phyloP scores from a whole-genome alignment of 352 stramenopile species.

The Elongisporangium senticosum region DNA sequence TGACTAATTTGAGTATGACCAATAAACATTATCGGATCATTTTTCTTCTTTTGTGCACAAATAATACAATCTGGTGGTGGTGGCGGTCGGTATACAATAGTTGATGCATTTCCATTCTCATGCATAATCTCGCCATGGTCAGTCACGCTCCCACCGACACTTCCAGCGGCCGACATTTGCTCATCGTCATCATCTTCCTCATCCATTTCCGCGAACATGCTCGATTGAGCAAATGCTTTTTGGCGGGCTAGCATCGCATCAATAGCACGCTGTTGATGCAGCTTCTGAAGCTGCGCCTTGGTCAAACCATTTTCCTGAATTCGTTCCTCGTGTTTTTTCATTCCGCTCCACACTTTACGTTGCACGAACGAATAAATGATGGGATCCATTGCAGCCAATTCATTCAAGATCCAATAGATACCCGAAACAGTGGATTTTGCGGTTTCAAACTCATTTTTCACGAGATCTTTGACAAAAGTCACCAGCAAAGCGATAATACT shows the following conservation, averaged over 20 bases:
- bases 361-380: conserved; percentile 50
- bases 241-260: conserved; percentile 80
- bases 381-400: conserved; percentile 45
- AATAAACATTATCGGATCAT: conserved; percentile 85
- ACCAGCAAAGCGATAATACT: conserved; percentile 64
- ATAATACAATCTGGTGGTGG: conserved; percentile 79
- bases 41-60: conserved; percentile 79
- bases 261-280: conserved; percentile 78
- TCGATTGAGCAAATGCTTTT: conserved; percentile 68
- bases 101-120: conserved; percentile 13
- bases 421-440: conserved; percentile 74
- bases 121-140: not conserved
- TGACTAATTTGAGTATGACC: conserved; percentile 70
- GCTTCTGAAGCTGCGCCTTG: conserved; percentile 69
- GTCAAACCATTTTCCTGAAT: conserved; percentile 50
- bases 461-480: conserved; percentile 53
- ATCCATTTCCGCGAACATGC: conserved; percentile 64
- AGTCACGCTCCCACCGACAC: not conserved
- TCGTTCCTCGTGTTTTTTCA: conserved; percentile 54
- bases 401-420: conserved; percentile 79
- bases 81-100: conserved; percentile 61
- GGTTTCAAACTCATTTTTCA: conserved; percentile 72
- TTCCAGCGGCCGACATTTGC: conserved; percentile 13
- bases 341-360: conserved; percentile 53
- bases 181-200: conserved; percentile 58